These are phyloP conservation scores for Ophiostoma piceae DNA, from an alignment of 2,329 filamentous ascomycete species.

Conservation along the genomic window DNA sequence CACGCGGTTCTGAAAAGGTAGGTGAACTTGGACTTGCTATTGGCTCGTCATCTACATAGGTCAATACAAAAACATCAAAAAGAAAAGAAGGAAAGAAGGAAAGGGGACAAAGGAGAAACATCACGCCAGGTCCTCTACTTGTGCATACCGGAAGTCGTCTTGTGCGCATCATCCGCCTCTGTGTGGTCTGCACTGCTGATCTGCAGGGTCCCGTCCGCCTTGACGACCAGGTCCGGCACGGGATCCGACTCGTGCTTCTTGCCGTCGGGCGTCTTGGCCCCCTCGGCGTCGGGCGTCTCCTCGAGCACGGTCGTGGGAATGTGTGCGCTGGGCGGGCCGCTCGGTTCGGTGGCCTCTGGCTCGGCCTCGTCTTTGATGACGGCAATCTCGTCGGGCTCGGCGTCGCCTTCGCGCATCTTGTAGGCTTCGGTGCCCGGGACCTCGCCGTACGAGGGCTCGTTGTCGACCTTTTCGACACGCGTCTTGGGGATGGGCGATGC, in stretches of 20 bases:
- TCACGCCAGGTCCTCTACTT: conserved; percentile 30
- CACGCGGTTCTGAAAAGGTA: conserved; percentile 30
- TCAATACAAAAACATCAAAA: conserved; percentile 32
- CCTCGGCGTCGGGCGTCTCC: conserved; percentile 44
- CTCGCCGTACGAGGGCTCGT: conserved; percentile 55
- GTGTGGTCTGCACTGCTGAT: conserved; percentile 23
- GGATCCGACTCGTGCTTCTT: conserved; percentile 48
- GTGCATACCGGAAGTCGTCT: conserved; percentile 36
- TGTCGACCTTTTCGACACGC: conserved; percentile 54
- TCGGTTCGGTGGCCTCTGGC: background rate
- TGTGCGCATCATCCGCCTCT: background rate
- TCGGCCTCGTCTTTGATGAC: conserved; percentile 37
- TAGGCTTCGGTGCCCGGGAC: conserved; percentile 58
- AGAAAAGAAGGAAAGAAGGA: conserved; percentile 5
- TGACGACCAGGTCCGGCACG: conserved; percentile 48
- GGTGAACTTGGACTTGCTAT: conserved; percentile 35
- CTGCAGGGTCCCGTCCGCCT: conserved; percentile 41
- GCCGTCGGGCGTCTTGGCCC: conserved; percentile 42
- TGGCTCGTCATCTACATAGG: conserved; percentile 35
- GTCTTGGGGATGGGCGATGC: conserved; percentile 54
- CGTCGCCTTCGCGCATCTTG: conserved; percentile 51
- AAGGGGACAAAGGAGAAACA: conserved; percentile 18
- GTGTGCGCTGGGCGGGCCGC: conserved; percentile 29
- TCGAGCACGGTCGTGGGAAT: conserved; percentile 52
- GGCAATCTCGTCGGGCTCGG: conserved; percentile 56